Evolutionary conservation across 1,284 basidiomycete species (phyloP), one percentile per base, ranked within the genome.

Genomic region (Ceratobasidium sp.): DNA sequence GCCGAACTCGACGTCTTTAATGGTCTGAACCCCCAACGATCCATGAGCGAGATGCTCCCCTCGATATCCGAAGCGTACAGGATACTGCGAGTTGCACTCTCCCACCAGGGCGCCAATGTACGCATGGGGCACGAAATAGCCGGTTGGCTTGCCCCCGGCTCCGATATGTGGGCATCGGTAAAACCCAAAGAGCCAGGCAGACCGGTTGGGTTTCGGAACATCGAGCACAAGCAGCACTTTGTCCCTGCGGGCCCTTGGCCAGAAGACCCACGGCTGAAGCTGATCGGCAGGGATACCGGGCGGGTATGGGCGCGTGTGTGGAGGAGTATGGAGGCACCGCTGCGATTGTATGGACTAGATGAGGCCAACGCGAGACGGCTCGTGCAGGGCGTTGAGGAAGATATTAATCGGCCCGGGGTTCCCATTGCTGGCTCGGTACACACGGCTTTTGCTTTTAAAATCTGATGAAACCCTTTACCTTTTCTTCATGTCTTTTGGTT

Each of bases 101-200:
- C 57, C 38, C 44, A 70, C 8, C 70, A 73, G 23, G 70, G 69
- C 7, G 70, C 62, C 16, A 57, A 62, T 46, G 70, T 73, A 33
- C 41, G 48, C 41, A 73, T 73, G 70, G 62, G 70, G 57, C 55
- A 46, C 33, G 70, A 73, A 27, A 48, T 73, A 46, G 57, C 70
- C 14, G 18, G 27, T 8, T 62, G 70, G 70, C 44, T 73, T 23
- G 30, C 55, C n/a, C 70, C 57, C 5, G 46, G 62, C 16, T 73
- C 57, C n/a, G 70, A 73, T 1, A 20, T 73, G 46, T 73, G 70
- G 70, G 44, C 4, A 16, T 30, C 46, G 20, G 27, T 18, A 54
- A 2, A 18, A 54, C 12, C 48, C 18, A 18, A 5, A 20, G 35
- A 75, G 33, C 30, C 48, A 41, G 33, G 50, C 23, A 44, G 38